Conservation (phyloP, 495 filamentous ascomycete genomes). For the Penicillium coprophilum region DNA sequence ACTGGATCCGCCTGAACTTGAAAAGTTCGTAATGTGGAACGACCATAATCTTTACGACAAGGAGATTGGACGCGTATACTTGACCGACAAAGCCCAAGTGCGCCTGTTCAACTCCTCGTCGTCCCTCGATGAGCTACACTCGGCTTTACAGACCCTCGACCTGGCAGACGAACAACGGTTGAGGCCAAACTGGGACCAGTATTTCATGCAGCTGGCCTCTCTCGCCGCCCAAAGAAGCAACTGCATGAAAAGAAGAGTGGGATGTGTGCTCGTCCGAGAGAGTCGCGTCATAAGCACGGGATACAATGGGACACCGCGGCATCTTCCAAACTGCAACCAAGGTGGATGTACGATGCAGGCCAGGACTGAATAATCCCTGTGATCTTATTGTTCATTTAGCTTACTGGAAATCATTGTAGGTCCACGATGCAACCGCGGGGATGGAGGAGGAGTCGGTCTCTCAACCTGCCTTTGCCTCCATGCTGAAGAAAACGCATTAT, state of each 20-base stretch:
- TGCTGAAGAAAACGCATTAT: conserved; percentile 92
- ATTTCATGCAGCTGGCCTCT: conserved; percentile 94
- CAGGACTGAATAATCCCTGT: not conserved
- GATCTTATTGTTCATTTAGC: not conserved
- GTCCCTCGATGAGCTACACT: conserved; percentile 65
- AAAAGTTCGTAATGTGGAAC: conserved; percentile 73
- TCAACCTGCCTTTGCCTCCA: conserved; percentile 92
- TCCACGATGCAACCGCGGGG: conserved; percentile 75
- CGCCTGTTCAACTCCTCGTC: conserved; percentile 81
- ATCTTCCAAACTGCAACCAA: conserved; percentile 85
- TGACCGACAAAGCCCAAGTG: conserved; percentile 77
- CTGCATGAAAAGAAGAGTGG: conserved; percentile 97
- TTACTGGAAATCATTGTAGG: conserved; percentile 33
- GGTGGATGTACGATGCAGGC: conserved; percentile 68
- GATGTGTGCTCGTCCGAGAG: conserved; percentile 89
- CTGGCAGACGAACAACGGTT: conserved; percentile 76
- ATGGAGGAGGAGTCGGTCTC: conserved; percentile 67
- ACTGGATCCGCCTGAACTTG: conserved; percentile 57
- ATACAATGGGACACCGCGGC: conserved; percentile 94
- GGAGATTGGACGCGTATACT: conserved; percentile 59
- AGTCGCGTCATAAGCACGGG: conserved; percentile 89
- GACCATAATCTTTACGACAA: conserved; percentile 76
- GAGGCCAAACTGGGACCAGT: conserved; percentile 93
- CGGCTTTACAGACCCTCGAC: conserved; percentile 65
- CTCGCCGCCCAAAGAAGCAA: conserved; percentile 90